Evolutionary conservation across 208 protist species (phyloP).

Genomic region (Wallacemonas rigidus): DNA sequence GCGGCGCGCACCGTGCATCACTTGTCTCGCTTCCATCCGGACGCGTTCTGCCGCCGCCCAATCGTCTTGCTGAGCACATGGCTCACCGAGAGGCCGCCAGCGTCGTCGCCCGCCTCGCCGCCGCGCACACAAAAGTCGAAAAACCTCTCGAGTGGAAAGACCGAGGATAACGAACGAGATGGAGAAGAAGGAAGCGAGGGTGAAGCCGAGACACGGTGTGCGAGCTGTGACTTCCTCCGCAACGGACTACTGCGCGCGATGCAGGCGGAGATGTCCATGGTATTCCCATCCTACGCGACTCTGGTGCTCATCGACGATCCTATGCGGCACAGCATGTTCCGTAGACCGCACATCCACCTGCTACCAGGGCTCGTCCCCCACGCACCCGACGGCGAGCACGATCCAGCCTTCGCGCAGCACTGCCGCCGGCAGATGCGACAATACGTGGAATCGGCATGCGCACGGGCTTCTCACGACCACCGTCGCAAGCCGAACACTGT

Average conservation of each 20-base stretch:
- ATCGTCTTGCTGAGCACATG: slow-evolving; percentile 37
- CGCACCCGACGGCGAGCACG: too few species aligned
- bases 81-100: background rate
- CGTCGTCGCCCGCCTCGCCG: background rate
- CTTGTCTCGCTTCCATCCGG: slow-evolving; percentile 19
- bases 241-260: slow-evolving; percentile 1
- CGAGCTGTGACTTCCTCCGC: slow-evolving; percentile 14
- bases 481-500: background rate
- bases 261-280: background rate
- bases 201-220: slow-evolving; percentile 1
- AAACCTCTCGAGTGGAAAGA: background rate
- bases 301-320: slow-evolving; percentile 11
- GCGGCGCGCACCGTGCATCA: background rate
- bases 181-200: background rate
- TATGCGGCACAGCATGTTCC: background rate
- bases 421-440: too few species aligned
- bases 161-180: too few species aligned
- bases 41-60: slow-evolving; percentile 31
- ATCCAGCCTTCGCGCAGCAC: too few species aligned
- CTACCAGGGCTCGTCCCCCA: background rate
- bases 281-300: background rate
- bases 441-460: background rate
- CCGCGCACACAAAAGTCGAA: background rate
- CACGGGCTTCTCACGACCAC: background rate
- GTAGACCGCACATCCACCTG: background rate